Conservation (phyloP, 768 basidiomycete species). For the Neoboletus subvelutipes region DNA sequence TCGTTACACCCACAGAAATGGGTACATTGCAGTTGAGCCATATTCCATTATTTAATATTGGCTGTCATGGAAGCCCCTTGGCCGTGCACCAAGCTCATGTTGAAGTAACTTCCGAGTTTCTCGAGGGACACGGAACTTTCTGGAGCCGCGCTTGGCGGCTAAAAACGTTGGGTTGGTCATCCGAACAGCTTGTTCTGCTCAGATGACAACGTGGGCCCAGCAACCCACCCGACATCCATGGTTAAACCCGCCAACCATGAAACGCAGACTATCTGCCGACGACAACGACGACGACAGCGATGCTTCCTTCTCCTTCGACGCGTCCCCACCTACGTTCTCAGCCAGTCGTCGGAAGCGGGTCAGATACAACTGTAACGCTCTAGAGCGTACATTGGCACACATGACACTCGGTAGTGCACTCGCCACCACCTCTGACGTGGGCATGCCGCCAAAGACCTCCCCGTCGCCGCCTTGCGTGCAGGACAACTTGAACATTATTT, state of each 20-base stretch:
- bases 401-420: constrained; percentile 35
- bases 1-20: background rate
- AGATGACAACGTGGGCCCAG: constrained; percentile 36
- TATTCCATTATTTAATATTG: background rate
- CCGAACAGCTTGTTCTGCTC: background rate
- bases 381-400: constrained; percentile 60
- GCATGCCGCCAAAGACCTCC: constrained; percentile 16
- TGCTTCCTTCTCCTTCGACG: constrained; percentile 8
- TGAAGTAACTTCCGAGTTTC: background rate
- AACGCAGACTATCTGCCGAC: constrained; percentile 37
- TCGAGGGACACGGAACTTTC: constrained; percentile 9
- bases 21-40: background rate
- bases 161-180: background rate
- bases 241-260: constrained; percentile 40
- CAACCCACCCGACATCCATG: constrained; percentile 42
- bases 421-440: constrained; percentile 12
- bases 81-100: background rate
- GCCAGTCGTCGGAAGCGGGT: constrained; percentile 52
- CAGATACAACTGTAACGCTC: constrained; percentile 42
- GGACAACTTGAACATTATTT: constrained; percentile 14
- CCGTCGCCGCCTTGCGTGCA: constrained; percentile 4
- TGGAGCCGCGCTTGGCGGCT: background rate
- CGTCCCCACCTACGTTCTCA: constrained; percentile 29
- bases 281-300: constrained; percentile 18
- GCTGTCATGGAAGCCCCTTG: background rate